A percentile compares a stretch with the other conserved stretches of the same genome.
Evolutionary conservation across 1,139 yeast genomes (phyloP).

Genomic region (Spencermartinsiella ligniputridi): DNA sequence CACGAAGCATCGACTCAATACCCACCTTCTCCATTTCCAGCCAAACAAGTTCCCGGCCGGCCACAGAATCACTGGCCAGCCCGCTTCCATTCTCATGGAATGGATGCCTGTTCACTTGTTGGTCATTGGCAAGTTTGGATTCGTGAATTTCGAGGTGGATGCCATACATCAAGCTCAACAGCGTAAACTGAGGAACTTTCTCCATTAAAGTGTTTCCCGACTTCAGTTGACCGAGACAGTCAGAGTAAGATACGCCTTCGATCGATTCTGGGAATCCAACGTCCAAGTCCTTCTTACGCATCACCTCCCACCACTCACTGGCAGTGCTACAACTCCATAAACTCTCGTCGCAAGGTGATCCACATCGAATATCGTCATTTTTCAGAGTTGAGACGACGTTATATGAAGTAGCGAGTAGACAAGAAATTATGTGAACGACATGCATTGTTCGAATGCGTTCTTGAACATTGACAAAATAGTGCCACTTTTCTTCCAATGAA

Average conservation of each 20-base stretch:
- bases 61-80: conserved; percentile 4
- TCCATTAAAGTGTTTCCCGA: conserved; percentile 30
- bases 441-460: conserved; percentile 83
- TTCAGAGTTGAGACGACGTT: conserved; percentile 57
- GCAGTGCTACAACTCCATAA: conserved; percentile 63
- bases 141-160: conserved; percentile 59
- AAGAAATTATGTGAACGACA: conserved; percentile 67
- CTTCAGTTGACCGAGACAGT: conserved; percentile 24
- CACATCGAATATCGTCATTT: conserved; percentile 63
- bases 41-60: conserved; percentile 21
- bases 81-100: conserved; percentile 7
- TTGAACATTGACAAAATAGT: conserved; percentile 75
- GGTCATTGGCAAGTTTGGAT: conserved; percentile 8
- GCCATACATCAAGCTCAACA: conserved; percentile 63
- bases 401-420: conserved; percentile 62
- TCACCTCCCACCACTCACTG: conserved; percentile 50
- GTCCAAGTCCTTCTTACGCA: conserved; percentile 28
- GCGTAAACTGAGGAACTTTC: conserved; percentile 40
- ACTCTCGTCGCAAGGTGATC: conserved; percentile 68
- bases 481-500: conserved; percentile 52
- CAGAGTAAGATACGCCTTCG: conserved; percentile 27
- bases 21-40: conserved; percentile 22
- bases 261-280: conserved; percentile 23
- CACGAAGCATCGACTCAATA: conserved; percentile 29
- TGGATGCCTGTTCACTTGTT: neutral